These are phyloP conservation scores for Linderniella brevidens DNA, from an alignment of 257 asterid species.

Conservation along the genomic window DNA sequence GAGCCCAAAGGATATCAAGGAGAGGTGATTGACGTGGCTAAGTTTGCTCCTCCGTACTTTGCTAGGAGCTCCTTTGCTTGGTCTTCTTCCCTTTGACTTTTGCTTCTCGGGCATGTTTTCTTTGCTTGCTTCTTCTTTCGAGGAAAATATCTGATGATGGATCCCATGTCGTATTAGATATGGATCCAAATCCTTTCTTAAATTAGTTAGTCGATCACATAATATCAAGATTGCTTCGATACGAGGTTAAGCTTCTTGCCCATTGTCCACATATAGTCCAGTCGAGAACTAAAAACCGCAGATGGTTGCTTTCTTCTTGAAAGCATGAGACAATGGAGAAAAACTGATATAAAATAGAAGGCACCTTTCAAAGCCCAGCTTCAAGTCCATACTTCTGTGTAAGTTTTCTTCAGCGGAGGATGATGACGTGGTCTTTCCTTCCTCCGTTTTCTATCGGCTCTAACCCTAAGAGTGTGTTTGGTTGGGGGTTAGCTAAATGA, in stretches of 20 bases:
- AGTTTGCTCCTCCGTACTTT: conserved; percentile 90
- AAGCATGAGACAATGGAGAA: conserved; percentile 2
- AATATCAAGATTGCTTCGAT: no score
- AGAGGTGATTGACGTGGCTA: conserved; percentile 90
- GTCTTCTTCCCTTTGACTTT: conserved; percentile 66
- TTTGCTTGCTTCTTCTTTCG: conserved; percentile 38
- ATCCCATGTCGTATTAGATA: neutral
- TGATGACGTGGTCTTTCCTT: conserved; percentile 22
- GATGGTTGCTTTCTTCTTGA: no score
- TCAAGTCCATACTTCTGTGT: conserved; percentile 82
- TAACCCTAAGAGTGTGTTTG: no score
- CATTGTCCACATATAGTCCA: no score
- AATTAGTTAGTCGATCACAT: no score
- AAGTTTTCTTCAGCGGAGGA: conserved; percentile 58
- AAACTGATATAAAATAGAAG: neutral
- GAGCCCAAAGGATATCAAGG: conserved; percentile 66
- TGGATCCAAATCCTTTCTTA: no score
- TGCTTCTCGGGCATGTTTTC: conserved; percentile 23
- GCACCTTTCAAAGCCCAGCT: conserved; percentile 92
- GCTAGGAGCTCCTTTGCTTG: conserved; percentile 75
- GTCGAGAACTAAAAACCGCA: no score
- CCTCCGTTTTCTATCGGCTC: conserved; percentile 68
- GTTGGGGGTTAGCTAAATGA: no score
- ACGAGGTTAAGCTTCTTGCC: no score
- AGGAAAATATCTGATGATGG: conserved; percentile 57